Evolutionary conservation across 306 rosid genomes (phyloP), one percentile per base, ranked within the genome.

Genomic region (Bauhinia variegata): DNA sequence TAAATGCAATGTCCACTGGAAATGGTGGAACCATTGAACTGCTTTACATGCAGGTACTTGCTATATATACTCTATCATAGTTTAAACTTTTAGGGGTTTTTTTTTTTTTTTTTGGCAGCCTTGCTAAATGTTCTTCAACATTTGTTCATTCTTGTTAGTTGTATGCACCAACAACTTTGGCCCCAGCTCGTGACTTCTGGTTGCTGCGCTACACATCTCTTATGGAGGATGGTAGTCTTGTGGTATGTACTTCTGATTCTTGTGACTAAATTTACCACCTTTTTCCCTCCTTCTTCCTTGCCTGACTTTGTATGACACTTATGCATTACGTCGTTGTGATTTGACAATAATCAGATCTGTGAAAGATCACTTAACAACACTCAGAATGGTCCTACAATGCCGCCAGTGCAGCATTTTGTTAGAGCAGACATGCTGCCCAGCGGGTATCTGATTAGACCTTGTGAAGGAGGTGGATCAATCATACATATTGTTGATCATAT

Each of bases 111-210:
- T 28, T 33, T 38, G 13, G 31, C 17, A 54, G 66, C 54, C 56
- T 19, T 53, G 54, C 69, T 68, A 30, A 59, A 23, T 63, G 18
- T 9, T 37, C 68, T 60, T 54, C 17, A 61, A 60, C 39, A 8
- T 73, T 39, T 68, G 60, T 33, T n/a, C 50, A 44, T 67, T 14
- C 83, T 81, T 38, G 28, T 53, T 33, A 88, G 99, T 82, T 93
- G 79, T 93, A 88, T 82, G 96, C 99, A 36, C 99, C 99, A 19
- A 93, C 99, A 46, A 93, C 99, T 61, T 60, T 93, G 72, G 99
- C 99, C 11, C 97, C 99, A 53, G 99, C 92, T 70, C 99, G 99
- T 38, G 99, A 93, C 80, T 90, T 93, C 84, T 93, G 97, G 99
- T 80, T 93, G 88, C 80, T 93, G 82, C 96, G 97, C 79, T 93